phyloP scores from a whole-genome alignment of 140 eudicot species.

The Bidens hawaiensis region DNA sequence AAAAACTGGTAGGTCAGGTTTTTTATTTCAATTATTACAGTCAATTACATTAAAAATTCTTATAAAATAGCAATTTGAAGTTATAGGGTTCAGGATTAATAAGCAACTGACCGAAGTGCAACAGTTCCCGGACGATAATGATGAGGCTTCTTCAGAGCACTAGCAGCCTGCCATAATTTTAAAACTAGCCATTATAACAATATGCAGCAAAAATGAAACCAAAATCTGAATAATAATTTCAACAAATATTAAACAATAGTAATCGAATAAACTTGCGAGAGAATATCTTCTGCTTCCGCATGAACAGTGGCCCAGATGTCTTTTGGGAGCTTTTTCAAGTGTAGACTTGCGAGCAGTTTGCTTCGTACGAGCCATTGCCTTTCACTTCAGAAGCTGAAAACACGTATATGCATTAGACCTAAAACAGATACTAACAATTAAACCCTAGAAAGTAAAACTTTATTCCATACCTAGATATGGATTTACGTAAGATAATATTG shows the following conservation, averaged over 20 bases:
- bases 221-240: background rate
- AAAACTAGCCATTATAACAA: background rate
- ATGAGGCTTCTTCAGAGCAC: slow-evolving; percentile 22
- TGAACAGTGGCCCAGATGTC: no score
- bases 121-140: slow-evolving; percentile 29
- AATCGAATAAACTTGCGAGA: slow-evolving; percentile 1
- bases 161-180: slow-evolving; percentile 11
- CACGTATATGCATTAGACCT: no score
- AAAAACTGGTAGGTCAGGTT: background rate
- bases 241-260: background rate
- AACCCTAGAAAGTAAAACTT: background rate
- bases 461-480: no score
- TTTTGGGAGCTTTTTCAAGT: slow-evolving; percentile 25
- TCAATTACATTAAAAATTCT: background rate
- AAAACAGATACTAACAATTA: background rate
- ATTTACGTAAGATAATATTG: no score
- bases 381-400: background rate
- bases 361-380: slow-evolving; percentile 25
- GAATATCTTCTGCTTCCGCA: no score
- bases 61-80: background rate
- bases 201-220: background rate
- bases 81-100: background rate
- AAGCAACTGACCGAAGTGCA: slow-evolving; percentile 23
- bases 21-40: background rate
- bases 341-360: slow-evolving; percentile 30